phyloP scores from a whole-genome alignment of 2,329 filamentous ascomycete genomes.

The Pseudopyrenochaeta lycopersici region DNA sequence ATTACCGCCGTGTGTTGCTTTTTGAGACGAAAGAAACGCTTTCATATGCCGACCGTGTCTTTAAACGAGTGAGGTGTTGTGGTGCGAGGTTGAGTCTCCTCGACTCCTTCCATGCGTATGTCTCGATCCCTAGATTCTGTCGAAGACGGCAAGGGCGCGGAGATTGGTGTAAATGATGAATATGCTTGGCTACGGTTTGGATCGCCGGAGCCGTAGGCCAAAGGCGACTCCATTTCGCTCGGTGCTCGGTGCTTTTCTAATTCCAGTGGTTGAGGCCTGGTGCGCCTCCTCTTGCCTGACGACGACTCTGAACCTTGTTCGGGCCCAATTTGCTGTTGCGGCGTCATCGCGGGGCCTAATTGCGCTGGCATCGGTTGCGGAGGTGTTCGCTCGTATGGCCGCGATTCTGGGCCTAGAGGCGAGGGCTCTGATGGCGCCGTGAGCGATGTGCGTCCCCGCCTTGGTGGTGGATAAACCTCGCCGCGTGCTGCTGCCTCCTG shows the following conservation, averaged over 20 bases:
- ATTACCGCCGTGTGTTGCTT: slow-evolving; percentile 49
- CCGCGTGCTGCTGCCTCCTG: slow-evolving; percentile 51
- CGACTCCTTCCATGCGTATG: slow-evolving; percentile 48
- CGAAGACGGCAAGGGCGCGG: slow-evolving; percentile 46
- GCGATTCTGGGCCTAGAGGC: slow-evolving; percentile 32
- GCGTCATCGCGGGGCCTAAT: slow-evolving; percentile 33
- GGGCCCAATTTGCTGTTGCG: slow-evolving; percentile 36
- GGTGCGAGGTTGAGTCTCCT: slow-evolving; percentile 49
- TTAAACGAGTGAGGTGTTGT: slow-evolving; percentile 54
- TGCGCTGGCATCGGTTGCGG: slow-evolving; percentile 32
- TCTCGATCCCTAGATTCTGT: slow-evolving; percentile 43
- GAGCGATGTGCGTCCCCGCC: slow-evolving; percentile 43
- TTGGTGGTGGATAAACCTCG: slow-evolving; percentile 50
- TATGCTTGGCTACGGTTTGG: slow-evolving; percentile 38
- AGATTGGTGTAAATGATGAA: slow-evolving; percentile 47
- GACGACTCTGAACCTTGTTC: slow-evolving; percentile 45
- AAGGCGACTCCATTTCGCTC: slow-evolving; percentile 43
- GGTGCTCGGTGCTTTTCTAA: slow-evolving; percentile 39
- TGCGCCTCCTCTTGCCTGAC: slow-evolving; percentile 46
- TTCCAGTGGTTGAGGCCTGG: slow-evolving; percentile 43
- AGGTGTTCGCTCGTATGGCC: slow-evolving; percentile 36
- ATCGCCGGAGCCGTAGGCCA: slow-evolving; percentile 39
- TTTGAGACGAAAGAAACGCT: slow-evolving; percentile 48
- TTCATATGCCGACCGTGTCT: slow-evolving; percentile 54
- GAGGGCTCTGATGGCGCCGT: slow-evolving; percentile 36